A percentile compares a stretch with the other conserved stretches of the same genome.
Conservation (phyloP, 1,139 yeast genomes). For the Ogataea hybrid region DNA sequence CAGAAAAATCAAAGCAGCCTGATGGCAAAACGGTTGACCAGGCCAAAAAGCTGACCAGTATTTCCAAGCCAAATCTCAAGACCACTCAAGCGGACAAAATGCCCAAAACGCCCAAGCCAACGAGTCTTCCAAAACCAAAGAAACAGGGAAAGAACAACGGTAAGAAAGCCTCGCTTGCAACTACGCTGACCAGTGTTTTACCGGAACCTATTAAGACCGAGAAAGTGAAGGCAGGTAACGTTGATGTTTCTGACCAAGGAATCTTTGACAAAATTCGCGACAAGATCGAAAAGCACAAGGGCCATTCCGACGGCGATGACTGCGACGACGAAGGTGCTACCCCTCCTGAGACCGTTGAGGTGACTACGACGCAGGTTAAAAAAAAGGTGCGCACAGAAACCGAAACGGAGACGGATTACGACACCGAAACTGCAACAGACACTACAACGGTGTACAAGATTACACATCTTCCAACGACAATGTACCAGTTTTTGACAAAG, state of each 20-base stretch:
- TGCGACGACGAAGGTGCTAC: constrained; percentile 2
- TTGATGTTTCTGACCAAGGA: neutral
- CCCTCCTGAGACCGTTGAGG: constrained; percentile 2
- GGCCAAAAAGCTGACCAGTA: neutral
- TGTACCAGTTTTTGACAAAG: constrained; percentile 16
- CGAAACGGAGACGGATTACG: constrained; percentile 12
- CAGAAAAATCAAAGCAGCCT: neutral
- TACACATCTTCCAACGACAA: constrained; percentile 17
- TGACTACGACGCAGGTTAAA: constrained; percentile 11
- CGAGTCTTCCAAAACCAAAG: neutral
- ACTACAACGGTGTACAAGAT: constrained; percentile 22
- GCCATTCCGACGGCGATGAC: constrained; percentile 12
- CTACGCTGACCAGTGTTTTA: no score
- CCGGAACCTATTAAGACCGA: no score
- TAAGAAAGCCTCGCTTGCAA: neutral
- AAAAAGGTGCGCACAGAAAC: constrained; percentile 9
- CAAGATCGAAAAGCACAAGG: constrained; percentile 16
- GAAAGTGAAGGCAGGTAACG: neutral
- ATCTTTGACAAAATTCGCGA: constrained; percentile 2
- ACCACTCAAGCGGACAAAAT: neutral
- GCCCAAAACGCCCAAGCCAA: neutral
- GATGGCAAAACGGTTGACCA: neutral
- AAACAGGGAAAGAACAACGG: neutral
- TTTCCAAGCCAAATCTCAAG: constrained; percentile 2
- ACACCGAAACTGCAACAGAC: constrained; percentile 17